Percentiles rank a stretch among this genome's conserved stretches.
Conservation (phyloP, 805 yeast species). For the Zygosaccharomyces siamensis region DNA sequence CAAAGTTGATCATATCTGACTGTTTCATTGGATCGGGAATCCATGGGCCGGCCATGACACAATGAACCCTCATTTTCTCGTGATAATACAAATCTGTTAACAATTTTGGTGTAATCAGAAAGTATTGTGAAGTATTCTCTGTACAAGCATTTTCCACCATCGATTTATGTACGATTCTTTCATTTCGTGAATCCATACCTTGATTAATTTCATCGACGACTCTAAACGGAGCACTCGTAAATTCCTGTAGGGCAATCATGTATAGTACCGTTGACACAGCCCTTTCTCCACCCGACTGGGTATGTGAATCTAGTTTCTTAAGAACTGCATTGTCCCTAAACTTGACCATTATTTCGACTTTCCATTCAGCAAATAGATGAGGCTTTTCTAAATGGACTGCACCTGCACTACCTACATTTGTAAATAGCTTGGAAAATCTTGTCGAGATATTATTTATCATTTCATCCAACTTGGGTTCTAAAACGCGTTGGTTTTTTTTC, state of each 20-base stretch:
- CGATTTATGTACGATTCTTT: constrained; percentile 75
- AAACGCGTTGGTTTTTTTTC: constrained; percentile 36
- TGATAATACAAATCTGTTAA: constrained; percentile 74
- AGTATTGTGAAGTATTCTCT: constrained; percentile 67
- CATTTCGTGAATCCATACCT: constrained; percentile 96
- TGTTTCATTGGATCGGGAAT: constrained; percentile 37
- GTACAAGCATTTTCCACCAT: constrained; percentile 81
- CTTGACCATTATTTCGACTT: constrained; percentile 73
- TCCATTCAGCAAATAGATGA: constrained; percentile 64
- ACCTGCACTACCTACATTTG: constrained; percentile 83
- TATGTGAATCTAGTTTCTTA: constrained; percentile 70
- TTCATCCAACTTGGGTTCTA: constrained; percentile 60
- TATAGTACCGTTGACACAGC: constrained; percentile 92
- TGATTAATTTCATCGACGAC: constrained; percentile 98
- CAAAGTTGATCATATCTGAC: constrained; percentile 34
- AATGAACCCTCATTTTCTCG: constrained; percentile 75
- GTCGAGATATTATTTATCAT: constrained; percentile 54
- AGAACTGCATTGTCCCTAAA: constrained; percentile 75
- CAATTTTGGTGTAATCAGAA: constrained; percentile 88
- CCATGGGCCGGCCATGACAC: constrained; percentile 64
- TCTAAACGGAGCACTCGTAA: constrained; percentile 84
- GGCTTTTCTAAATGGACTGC: constrained; percentile 55
- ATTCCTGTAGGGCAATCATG: constrained; percentile 83
- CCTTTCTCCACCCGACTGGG: constrained; percentile 97
- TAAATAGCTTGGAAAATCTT: constrained; percentile 63